Conservation (phyloP, 352 stramenopile species). For the Thraustotheca clavata region DNA sequence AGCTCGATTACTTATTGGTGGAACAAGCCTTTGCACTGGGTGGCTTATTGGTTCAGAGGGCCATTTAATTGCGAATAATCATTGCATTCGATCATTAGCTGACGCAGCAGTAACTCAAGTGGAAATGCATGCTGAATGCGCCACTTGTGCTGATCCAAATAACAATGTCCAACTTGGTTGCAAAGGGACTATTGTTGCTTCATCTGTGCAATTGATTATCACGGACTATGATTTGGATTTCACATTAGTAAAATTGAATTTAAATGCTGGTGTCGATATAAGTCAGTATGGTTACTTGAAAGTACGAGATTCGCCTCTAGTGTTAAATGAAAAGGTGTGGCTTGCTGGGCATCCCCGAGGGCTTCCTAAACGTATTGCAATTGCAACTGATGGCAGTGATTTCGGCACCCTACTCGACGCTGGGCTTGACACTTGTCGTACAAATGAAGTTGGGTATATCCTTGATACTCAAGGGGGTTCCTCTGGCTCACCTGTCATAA, state of each 20-base stretch:
- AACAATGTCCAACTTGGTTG: slow-evolving; percentile 34
- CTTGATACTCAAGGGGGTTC: slow-evolving; percentile 63
- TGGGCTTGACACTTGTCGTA: slow-evolving; percentile 24
- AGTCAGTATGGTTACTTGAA: slow-evolving; percentile 49
- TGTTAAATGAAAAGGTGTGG: slow-evolving; percentile 47
- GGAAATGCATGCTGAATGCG: slow-evolving; percentile 54
- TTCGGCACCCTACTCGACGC: not conserved
- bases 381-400: not conserved
- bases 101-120: slow-evolving; percentile 54
- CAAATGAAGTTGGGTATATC: slow-evolving; percentile 55
- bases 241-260: slow-evolving; percentile 46
- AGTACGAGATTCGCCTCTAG: slow-evolving; percentile 36
- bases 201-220: slow-evolving; percentile 34
- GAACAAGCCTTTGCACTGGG: slow-evolving; percentile 59
- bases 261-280: slow-evolving; percentile 29
- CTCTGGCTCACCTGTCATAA: slow-evolving; percentile 57
- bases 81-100: slow-evolving; percentile 47
- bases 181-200: slow-evolving; percentile 27
- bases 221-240: slow-evolving; percentile 42
- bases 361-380: slow-evolving; percentile 2
- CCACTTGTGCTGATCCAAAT: slow-evolving; percentile 25
- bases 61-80: slow-evolving; percentile 71
- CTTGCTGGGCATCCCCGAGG: slow-evolving; percentile 37
- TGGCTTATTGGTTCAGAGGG: slow-evolving; percentile 64
- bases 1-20: slow-evolving; percentile 41